phyloP scores from a whole-genome alignment of 805 yeast genomes.

The Suhomyces sp. region DNA sequence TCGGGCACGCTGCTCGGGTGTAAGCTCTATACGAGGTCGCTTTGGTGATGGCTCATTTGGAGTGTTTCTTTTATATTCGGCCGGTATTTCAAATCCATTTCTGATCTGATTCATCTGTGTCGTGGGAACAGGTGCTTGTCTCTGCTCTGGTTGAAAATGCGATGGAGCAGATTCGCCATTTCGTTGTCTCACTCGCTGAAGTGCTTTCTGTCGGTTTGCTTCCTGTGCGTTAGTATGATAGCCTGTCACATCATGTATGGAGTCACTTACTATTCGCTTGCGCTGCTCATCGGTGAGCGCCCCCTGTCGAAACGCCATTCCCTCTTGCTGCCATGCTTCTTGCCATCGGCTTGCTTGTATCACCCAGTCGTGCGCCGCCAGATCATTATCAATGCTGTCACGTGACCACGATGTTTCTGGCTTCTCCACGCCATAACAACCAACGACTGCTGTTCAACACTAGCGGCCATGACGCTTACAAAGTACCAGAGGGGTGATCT shows the following conservation, averaged over 20 bases:
- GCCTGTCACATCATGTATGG: not conserved
- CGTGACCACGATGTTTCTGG: not conserved
- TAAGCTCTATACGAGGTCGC: constrained; percentile 30
- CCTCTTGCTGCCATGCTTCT: not conserved
- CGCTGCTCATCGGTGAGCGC: constrained; percentile 34
- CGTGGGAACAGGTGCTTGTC: not conserved
- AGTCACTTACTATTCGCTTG: constrained; percentile 33
- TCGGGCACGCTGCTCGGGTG: constrained; percentile 48
- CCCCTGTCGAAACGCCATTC: constrained; percentile 23
- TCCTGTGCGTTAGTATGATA: constrained; percentile 41
- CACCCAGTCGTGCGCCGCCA: not conserved
- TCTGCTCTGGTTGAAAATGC: not conserved
- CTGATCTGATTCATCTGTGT: constrained; percentile 4
- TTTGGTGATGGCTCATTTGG: constrained; percentile 8
- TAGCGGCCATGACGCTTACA: constrained; percentile 25
- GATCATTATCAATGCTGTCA: not conserved
- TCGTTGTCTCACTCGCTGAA: constrained; percentile 51
- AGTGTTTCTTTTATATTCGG: not conserved
- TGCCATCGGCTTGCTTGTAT: not conserved
- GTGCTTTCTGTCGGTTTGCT: constrained; percentile 59
- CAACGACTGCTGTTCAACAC: not conserved
- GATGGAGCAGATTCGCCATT: not conserved
- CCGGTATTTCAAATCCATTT: constrained; percentile 4
- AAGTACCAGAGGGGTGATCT: constrained; percentile 37
- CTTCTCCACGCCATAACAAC: not conserved